Percentiles rank a stretch among this genome's conserved stretches.
Conservation (phyloP, 2,329 filamentous ascomycete species). For the Lecanicillium sp. region DNA sequence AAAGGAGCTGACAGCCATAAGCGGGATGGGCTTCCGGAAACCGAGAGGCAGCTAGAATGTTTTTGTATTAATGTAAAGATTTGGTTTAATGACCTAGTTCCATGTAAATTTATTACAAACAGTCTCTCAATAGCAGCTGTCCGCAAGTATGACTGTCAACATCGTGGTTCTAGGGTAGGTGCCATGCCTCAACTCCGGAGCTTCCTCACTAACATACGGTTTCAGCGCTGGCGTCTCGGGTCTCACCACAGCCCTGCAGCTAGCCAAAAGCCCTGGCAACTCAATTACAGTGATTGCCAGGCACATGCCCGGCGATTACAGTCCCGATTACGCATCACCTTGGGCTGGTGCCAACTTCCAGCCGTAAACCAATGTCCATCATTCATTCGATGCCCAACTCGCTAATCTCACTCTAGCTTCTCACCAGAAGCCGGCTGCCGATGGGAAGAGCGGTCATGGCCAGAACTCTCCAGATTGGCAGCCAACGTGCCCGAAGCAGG, state of each 20-base stretch:
- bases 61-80: no score
- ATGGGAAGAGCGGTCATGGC: constrained; percentile 60
- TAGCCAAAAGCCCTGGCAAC: constrained; percentile 35
- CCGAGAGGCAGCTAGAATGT: no score
- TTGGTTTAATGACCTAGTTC: no score
- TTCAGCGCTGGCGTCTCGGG: constrained; percentile 41
- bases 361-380: constrained; percentile 45
- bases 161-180: neutral
- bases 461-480: constrained; percentile 50
- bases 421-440: constrained; percentile 30
- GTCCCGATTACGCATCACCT: constrained; percentile 81
- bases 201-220: neutral
- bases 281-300: constrained; percentile 67
- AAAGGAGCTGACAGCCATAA: no score
- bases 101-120: no score
- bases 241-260: constrained; percentile 40
- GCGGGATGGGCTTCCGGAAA: no score
- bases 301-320: constrained; percentile 89
- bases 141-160: constrained; percentile 2
- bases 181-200: neutral
- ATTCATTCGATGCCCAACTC: constrained; percentile 4
- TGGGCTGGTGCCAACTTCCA: constrained; percentile 81
- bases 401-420: constrained; percentile 29
- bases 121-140: no score
- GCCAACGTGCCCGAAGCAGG: constrained; percentile 67